A percentile compares a stretch with the other conserved stretches of the same genome.
Conservation (phyloP, 75 land plant genomes). For the Cunninghamia lanceolata region DNA sequence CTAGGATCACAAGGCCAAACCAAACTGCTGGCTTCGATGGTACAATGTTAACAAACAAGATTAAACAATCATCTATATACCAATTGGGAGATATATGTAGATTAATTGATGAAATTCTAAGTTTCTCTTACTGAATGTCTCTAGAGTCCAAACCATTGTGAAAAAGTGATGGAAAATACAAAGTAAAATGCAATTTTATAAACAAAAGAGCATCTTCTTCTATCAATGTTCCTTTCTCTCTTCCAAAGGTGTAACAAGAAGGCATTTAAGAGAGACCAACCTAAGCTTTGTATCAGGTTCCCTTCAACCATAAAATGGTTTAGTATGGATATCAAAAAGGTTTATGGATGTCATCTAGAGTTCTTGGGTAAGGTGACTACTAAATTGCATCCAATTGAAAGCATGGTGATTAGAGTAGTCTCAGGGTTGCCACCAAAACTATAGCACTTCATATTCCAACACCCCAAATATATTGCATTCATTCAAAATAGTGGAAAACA, state of each 20-base stretch:
- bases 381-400: conserved; percentile 62
- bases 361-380: conserved; percentile 68
- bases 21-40: no score
- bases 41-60: no score
- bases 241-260: background rate
- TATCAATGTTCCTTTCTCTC: background rate
- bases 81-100: no score
- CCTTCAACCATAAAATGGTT: conserved; percentile 47
- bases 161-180: background rate
- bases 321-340: conserved; percentile 54
- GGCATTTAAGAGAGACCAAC: background rate
- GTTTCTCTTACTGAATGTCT: background rate
- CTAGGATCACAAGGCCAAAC: no score
- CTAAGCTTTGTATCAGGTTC: background rate
- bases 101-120: no score
- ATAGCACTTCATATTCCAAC: no score
- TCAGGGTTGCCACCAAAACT: conserved; percentile 46
- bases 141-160: background rate
- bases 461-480: no score
- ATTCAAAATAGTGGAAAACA: no score
- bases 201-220: background rate
- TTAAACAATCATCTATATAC: no score
- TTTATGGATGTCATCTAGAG: conserved; percentile 59
- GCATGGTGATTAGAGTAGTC: conserved; percentile 64
- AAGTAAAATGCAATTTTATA: background rate